Evolutionary conservation across 2,329 filamentous ascomycete genomes (phyloP), one percentile per base, ranked within the genome.

Genomic region (Aspergillus brunneoviolaceus): DNA sequence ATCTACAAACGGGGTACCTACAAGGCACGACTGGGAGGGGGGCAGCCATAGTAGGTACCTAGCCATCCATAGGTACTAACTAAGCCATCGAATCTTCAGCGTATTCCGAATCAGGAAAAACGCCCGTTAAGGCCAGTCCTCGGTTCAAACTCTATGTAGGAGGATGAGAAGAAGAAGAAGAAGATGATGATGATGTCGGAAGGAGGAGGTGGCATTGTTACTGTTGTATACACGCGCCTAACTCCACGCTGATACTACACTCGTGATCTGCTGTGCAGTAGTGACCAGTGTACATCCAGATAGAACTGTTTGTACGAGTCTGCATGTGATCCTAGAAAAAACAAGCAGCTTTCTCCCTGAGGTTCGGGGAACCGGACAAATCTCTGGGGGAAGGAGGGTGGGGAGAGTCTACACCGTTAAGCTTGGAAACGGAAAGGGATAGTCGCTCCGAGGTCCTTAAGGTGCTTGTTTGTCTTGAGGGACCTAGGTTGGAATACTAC

Each of bases 51-150:
- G 23, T 4, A 23, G 19, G 19, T 19, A 19, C 19, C 19, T 19
- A 19, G 27, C 27, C 7, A 29, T 29, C 27, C 27, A 29, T 29
- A 29, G 27, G 27, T 23, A 23, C 21, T 27, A 7, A 27, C 25
- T 27, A 6, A 49, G n/a, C 45, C 16, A 10, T 27, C 29, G 39
- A 47, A 55, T 42, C 27, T 16, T 47, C 53, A 47, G 53, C 53
- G 39, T 31, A 55, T 55, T 55, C 53, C 53, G 42, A 47, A 55
- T 48, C 31, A n/a, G 53, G 53, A 21, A 55, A 49, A 55, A 55
- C 53, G 53, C 27, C 53, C 53, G 53, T 35, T 55, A 48, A 25
- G 42, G n/a, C 33, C 42, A 55, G 21, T 49, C 14, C 7, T 55
- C 53, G 53, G 53, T 47, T 5, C 16, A 55, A 55, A 55, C 42